phyloP scores from a whole-genome alignment of 306 rosid species.

The barrel medic (Medicago truncatula) region DNA sequence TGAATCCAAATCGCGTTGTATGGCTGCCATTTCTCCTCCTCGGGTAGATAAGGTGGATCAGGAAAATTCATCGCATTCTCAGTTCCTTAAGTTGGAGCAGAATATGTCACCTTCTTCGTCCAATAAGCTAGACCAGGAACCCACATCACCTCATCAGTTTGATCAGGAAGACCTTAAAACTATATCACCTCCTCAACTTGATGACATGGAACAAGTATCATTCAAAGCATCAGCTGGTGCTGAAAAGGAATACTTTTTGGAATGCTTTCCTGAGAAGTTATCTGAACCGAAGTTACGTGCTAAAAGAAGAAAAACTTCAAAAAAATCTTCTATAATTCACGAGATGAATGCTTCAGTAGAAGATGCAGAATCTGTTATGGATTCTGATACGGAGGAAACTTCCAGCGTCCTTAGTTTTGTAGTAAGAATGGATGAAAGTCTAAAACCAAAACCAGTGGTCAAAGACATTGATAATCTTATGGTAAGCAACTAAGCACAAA shows the following conservation, averaged over 20 bases:
- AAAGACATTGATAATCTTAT: conserved; percentile 36
- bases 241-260: conserved; percentile 42
- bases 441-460: conserved; percentile 43
- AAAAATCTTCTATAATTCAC: conserved; percentile 43
- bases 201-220: conserved; percentile 42
- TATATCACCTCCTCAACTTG: conserved; percentile 36
- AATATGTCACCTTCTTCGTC: conserved; percentile 32
- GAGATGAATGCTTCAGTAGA: conserved; percentile 35
- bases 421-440: conserved; percentile 43
- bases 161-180: conserved; percentile 26
- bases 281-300: conserved; percentile 41
- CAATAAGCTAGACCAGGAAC: conserved; percentile 43
- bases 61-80: conserved; percentile 39
- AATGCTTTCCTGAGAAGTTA: conserved; percentile 33
- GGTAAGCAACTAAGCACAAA: conserved; percentile 60
- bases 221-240: conserved; percentile 22
- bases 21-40: conserved; percentile 45
- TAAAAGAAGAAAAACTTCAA: conserved; percentile 44
- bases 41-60: conserved; percentile 45
- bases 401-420: conserved; percentile 66
- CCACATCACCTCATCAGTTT: conserved; percentile 16
- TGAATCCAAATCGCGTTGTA: conserved; percentile 38
- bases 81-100: conserved; percentile 44
- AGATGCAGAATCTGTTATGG: conserved; percentile 43
- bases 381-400: conserved; percentile 67